Base-by-base conservation (phyloP, 208 protist genomes). In the Acanthamoeba quina region DNA sequence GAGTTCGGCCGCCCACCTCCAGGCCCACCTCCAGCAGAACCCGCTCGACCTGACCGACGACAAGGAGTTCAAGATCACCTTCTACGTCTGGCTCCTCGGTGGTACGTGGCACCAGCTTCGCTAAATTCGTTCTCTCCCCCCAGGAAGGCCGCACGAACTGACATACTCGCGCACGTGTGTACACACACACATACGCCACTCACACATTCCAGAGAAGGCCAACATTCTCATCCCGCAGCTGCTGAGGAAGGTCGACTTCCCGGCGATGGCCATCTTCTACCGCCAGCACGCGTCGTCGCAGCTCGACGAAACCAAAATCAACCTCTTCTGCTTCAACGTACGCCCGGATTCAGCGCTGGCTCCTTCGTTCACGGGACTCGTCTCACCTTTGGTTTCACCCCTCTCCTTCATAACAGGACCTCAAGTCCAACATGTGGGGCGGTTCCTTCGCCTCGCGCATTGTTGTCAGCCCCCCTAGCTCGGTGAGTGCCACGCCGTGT, bases 51-150 rank as follows among this genome's bases (percentile, higher is more conserved):
- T 91, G 34, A 91, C 52, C 13, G 85, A 91, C 41, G 85, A 91
- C 62, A 64, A 74, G 41, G 85, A 91, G 37, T 91, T 72, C 60
- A 91, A 72, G 49, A 91, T 91, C 62, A 91, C 85, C 34, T 91
- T 91, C 56, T 91, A 91, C 60, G 56, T 91, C 17, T 91, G 85
- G 85, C 34, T 91, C 34, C 49, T 91, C 44, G 37, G 74, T 19
- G 74, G 74, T 83, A 52, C 47, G 74, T 26, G 9, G 7, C 62
- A 3, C 26, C 58, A 21, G 37, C 58, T 64, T 10, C 7, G 21
- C 19, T 9, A n/a, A n/a, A 29, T 68, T 68, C 60, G 19, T 68
- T 1, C 24, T 24, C 26, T 68, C 60, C 60, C 60, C 10, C 56
- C 24, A 26, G 7, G 44, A 47, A 47, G 44, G 6, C 6, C 6